Evolutionary conservation across 2,329 filamentous ascomycete genomes (phyloP), one percentile per base, ranked within the genome.

Genomic region (Sarocladiaceae sp.): DNA sequence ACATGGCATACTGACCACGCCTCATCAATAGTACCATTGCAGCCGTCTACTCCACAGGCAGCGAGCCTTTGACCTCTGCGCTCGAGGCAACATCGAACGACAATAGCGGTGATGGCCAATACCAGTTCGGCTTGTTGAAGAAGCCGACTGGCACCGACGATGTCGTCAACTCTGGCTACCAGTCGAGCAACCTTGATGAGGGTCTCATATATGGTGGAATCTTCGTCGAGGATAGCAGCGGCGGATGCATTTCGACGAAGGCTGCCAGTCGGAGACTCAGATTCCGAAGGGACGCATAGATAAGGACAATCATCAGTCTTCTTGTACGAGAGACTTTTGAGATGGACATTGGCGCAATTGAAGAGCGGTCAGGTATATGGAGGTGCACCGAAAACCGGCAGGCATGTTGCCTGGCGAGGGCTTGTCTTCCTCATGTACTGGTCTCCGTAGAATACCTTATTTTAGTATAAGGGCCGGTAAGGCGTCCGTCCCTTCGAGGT

Each of bases 51-150:
- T 82, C 78, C 2, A 60, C 62, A 15, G 71, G 67, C 33, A 55
- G 56, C 23, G 55, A 58, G 2, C 57, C 69, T 1, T 70, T 82
- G 23, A 60, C 65, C 24, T 56, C 63, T 2, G 70, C 73, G n/a
- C 75, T 68, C 1, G 58, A 63, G 15, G 60, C 69, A 0, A 53
- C 73, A 1, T 18, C 59, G 32, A 76, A 77, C 51, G 67, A 79
- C 51, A 65, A 79, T 45, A 66, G 67, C 32, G 78, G 78, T 4
- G 68, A 72, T 45, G 79, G 79, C 18, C 76, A 82, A 56, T 80
- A 72, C 58, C 79, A 83, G 56, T 72, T 82, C 43, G 79, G 79
- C 27, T 56, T 81, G 1, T 63, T 83, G 47, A 82, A 82, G 70
- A 82, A 81, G 66, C 70, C 74, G 5, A 67, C 72, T 39, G 65